Base-by-base conservation (phyloP, 345 rosid species). In the Arabidopsis arenosa region DNA sequence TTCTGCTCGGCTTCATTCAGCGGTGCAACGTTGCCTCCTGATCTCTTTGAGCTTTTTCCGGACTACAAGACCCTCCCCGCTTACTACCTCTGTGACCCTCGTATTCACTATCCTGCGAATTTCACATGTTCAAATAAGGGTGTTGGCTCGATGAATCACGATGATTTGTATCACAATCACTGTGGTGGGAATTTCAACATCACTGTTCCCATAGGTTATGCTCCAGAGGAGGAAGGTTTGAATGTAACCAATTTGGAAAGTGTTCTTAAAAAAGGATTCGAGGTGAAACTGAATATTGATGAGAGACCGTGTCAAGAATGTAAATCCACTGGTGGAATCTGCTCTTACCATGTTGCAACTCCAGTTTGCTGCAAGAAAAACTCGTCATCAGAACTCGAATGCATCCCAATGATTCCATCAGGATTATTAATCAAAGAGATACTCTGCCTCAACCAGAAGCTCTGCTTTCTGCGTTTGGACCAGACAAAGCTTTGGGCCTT, bases 281-380 rank as follows among this genome's bases (percentile, higher is more conserved):
- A 75, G 66, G 78, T 84, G 55, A 63, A 60, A 26, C 75, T 82
- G 78, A 79, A 7, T 58, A 11, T 74, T 21, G 37, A 69, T 30
- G 23, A n/a, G 1, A 3, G 1, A 63, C 62, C 2, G 9, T 85
- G 84, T 17, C 1, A 6, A 5, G 11, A 49, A 0, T 83, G 86
- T 56, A 0, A 1, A 2, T 8, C 35, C 3, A 17, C 11, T 0
- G 21, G 68, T 4, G 86, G 80, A 40, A 35, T 14, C 13, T 85
- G 86, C 55, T 75, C 36, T 15, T 73, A 47, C 30, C 0, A 0
- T 4, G 0, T 0, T 13, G 4, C 0, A 2, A 35, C 10, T 6
- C 39, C 58, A 1, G 21, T 64, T 40, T 77, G 80, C 72, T 77
- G 80, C 76, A 64, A 63, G 44, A 37, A 0, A 56, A 55, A 37